A percentile compares a stretch with the other conserved stretches of the same genome.
Conservation (phyloP, 176 grass and related monocot species). For the Cenchrus fungigraminus region DNA sequence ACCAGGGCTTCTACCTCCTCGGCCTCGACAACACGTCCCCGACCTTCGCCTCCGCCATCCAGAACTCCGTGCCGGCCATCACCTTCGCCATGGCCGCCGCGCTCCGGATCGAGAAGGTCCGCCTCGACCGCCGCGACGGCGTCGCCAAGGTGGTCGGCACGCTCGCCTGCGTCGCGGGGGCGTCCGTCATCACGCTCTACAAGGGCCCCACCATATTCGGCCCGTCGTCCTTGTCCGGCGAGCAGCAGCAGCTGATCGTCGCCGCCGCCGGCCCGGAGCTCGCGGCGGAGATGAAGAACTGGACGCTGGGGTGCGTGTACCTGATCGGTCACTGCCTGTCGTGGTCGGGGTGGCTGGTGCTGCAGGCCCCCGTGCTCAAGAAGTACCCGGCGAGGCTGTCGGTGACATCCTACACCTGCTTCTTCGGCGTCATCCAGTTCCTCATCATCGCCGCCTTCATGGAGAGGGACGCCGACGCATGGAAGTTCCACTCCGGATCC, state of each 20-base stretch:
- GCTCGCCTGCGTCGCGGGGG: conserved; percentile 80
- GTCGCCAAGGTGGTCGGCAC: conserved; percentile 80
- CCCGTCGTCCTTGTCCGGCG: conserved; percentile 23
- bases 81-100: conserved; percentile 96
- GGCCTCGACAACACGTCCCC: conserved; percentile 94
- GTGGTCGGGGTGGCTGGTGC: conserved; percentile 98
- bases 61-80: conserved; percentile 97
- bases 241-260: neutral
- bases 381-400: conserved; percentile 94
- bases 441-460: conserved; percentile 96
- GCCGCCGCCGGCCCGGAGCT: too few species aligned
- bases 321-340: conserved; percentile 96
- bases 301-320: conserved; percentile 95
- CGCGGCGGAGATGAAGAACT: conserved; percentile 56
- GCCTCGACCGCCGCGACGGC: conserved; percentile 78
- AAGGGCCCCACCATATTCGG: conserved; percentile 83
- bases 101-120: conserved; percentile 88
- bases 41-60: conserved; percentile 95
- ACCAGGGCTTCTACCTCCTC: conserved; percentile 96
- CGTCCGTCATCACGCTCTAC: conserved; percentile 93
- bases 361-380: conserved; percentile 93
- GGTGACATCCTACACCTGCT: conserved; percentile 98
- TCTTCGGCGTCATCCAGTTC: conserved; percentile 99
- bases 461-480: conserved; percentile 82
- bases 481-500: conserved; percentile 89